Percentiles rank a stretch among this genome's conserved stretches.
phyloP scores from a whole-genome alignment of 768 basidiomycete species.

The Calvatia gigantea region DNA sequence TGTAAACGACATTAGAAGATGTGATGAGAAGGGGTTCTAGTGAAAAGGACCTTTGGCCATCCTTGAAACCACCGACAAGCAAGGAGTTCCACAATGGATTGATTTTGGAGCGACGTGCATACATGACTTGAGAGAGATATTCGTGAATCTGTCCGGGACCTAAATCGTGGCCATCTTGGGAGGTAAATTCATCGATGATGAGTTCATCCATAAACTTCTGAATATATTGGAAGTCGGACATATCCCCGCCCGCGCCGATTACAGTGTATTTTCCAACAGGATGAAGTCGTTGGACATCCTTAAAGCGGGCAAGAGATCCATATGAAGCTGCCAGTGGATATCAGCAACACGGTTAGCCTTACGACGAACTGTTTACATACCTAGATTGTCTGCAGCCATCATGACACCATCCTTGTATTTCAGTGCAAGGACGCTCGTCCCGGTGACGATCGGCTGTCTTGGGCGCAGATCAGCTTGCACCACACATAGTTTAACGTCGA shows the following conservation, averaged over 20 bases:
- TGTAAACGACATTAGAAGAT: conserved; percentile 26
- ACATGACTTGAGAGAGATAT: conserved; percentile 89
- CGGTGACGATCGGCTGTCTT: conserved; percentile 93
- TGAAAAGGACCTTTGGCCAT: conserved; percentile 64
- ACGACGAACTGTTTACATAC: conserved; percentile 45
- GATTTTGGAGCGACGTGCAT: conserved; percentile 80
- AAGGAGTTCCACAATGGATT: conserved; percentile 95
- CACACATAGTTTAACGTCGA: neutral
- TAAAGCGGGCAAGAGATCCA: conserved; percentile 95
- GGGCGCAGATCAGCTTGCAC: neutral
- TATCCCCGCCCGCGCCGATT: conserved; percentile 92
- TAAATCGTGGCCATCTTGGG: conserved; percentile 79
- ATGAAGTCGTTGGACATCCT: conserved; percentile 87
- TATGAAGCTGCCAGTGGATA: conserved; percentile 67
- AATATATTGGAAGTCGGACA: conserved; percentile 96
- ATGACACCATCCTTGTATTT: conserved; percentile 96
- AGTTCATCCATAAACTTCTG: conserved; percentile 77
- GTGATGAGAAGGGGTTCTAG: neutral
- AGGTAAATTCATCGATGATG: conserved; percentile 73
- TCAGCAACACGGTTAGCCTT: neutral
- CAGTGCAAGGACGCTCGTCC: conserved; percentile 92
- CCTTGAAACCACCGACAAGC: conserved; percentile 87
- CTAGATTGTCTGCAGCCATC: conserved; percentile 97
- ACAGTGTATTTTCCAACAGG: conserved; percentile 81
- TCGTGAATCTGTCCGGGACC: conserved; percentile 91